A percentile compares a stretch with the other conserved stretches of the same genome.
These are phyloP conservation scores for Aspergillus sp. DNA, from an alignment of 2,329 filamentous ascomycete genomes.

Conservation along the genomic window DNA sequence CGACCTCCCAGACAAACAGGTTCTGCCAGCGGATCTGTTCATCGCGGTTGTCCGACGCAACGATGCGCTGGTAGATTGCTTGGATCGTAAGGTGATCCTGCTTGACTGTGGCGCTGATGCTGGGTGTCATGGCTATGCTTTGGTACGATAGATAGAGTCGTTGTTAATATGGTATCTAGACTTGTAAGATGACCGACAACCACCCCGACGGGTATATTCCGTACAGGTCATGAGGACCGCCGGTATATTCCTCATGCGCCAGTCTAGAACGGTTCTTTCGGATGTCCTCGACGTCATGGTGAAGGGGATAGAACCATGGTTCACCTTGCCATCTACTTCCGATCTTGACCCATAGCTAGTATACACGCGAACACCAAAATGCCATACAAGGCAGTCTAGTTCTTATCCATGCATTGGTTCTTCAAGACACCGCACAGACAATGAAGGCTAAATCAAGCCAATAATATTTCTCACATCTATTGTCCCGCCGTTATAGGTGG, in stretches of 20 bases:
- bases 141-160: not conserved
- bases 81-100: constrained; percentile 42
- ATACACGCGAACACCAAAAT: too few relatives aligned
- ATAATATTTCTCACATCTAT: too few relatives aligned
- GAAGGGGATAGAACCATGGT: not conserved
- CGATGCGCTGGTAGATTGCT: constrained; percentile 42
- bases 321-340: not conserved
- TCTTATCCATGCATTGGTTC: too few relatives aligned
- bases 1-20: constrained; percentile 52
- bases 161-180: not conserved
- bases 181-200: not conserved
- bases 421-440: too few relatives aligned
- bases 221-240: not conserved
- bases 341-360: too few relatives aligned
- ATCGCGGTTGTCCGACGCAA: constrained; percentile 39
- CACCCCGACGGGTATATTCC: too few relatives aligned
- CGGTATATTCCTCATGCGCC: not conserved
- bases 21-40: constrained; percentile 48
- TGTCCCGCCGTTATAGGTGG: too few relatives aligned
- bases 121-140: not conserved
- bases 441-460: too few relatives aligned
- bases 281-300: not conserved
- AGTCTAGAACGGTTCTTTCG: not conserved
- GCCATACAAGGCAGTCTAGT: too few relatives aligned
- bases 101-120: constrained; percentile 36